Evolutionary conservation across 257 asterid species (phyloP), one percentile per base, ranked within the genome.

Genomic region (Solanum piurae): DNA sequence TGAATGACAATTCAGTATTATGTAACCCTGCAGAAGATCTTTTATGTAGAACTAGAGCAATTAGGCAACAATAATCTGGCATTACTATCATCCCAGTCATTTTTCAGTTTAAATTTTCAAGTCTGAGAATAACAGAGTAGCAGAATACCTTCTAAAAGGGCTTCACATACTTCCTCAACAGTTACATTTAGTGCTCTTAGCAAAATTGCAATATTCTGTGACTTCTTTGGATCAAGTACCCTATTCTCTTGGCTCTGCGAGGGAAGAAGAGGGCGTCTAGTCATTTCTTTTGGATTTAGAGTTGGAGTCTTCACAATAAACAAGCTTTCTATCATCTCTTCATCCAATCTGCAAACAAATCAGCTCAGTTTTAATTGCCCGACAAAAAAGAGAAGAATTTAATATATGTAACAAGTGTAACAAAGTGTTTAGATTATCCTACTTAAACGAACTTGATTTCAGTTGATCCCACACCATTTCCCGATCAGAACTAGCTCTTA

Each of bases 381-480:
- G 60, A 31, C 36, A 20, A 52, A 76, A 49, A 77, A 11, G n/a
- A 85, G 69, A 58, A 44, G 60, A 52, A 12, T 46, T 34, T 55
- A 69, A 83, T 13, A 55, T 52, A 20, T n/a, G 49, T 4, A 86
- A 29, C 20, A 36, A 88, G 49, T 25, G 44, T 83, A 86, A 52
- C 69, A 58, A 74, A 83, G 64, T 87, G 83, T 44, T 58, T 40
- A 68, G 71, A 85, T 11, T 73, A 79, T 89, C 92, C 80, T 95
- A 96, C 99, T 92, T 94, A 72, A 97, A 97, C 23, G 98, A 93
- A 94, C 99, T 94, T 90, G 94, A 93, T 90, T 95, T 93, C 49
- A 97, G 92, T 72, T 96, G 99, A 94, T 97, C 99, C 99, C 99
- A 97, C 89, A 96, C 99, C 98, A 95, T 97, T 91, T 95, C 98